phyloP scores from a whole-genome alignment of 108 stramenopile genomes.

The Fragilaria radians region DNA sequence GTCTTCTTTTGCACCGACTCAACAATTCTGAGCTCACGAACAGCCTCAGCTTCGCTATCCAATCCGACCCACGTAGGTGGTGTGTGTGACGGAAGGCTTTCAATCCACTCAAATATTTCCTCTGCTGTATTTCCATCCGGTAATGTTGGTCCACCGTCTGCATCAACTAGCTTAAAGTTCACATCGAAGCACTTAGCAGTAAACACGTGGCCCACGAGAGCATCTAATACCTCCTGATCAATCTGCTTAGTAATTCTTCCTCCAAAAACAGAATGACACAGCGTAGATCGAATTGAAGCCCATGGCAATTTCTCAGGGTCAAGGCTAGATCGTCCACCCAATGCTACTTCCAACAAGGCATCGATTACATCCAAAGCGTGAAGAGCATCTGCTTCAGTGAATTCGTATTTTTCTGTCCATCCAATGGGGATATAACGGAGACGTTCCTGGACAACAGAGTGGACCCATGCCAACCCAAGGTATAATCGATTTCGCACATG shows the following conservation, averaged over 20 bases:
- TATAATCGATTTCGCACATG: slow-evolving; percentile 80
- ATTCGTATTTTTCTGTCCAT: slow-evolving; percentile 94
- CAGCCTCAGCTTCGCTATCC: slow-evolving; percentile 55
- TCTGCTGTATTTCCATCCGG: slow-evolving; percentile 70
- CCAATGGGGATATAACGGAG: slow-evolving; percentile 90
- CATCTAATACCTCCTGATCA: slow-evolving; percentile 66
- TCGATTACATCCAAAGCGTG: slow-evolving; percentile 91
- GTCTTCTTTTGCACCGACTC: slow-evolving; percentile 51
- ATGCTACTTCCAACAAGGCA: slow-evolving; percentile 48
- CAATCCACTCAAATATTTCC: slow-evolving; percentile 69
- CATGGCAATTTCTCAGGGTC: slow-evolving; percentile 83
- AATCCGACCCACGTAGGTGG: slow-evolving; percentile 85
- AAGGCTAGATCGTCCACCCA: slow-evolving; percentile 33
- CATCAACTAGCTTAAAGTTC: slow-evolving; percentile 61
- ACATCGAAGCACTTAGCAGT: slow-evolving; percentile 58
- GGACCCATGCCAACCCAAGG: slow-evolving; percentile 89
- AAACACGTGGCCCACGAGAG: slow-evolving; percentile 50
- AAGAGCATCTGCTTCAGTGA: slow-evolving; percentile 91
- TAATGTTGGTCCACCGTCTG: slow-evolving; percentile 41
- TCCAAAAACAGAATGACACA: slow-evolving; percentile 77
- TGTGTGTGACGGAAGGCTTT: slow-evolving; percentile 50
- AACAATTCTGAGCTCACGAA: slow-evolving; percentile 50
- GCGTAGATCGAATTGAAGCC: slow-evolving; percentile 79
- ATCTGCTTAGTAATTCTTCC: slow-evolving; percentile 55
- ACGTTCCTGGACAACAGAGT: slow-evolving; percentile 96